phyloP scores from a whole-genome alignment of 75 land plant genomes.

The Isoetes taiwanensis region DNA sequence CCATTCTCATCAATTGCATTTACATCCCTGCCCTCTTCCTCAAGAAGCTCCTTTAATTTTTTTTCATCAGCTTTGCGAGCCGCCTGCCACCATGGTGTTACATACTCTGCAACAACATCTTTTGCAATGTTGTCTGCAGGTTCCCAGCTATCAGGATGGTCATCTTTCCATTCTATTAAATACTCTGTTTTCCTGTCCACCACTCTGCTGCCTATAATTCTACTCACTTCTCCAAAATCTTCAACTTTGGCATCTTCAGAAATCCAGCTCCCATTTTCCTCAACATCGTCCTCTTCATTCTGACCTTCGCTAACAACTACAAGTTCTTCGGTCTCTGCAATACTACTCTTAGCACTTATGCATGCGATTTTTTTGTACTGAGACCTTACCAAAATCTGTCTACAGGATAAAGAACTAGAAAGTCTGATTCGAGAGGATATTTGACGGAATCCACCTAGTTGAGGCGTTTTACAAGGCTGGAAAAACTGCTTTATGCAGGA shows the following conservation, averaged over 20 bases:
- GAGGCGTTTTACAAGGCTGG: too few relatives aligned
- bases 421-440: too few relatives aligned
- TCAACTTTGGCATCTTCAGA: constrained; percentile 1
- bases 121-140: constrained; percentile 52
- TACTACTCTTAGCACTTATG: too few relatives aligned
- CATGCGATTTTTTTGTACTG: too few relatives aligned
- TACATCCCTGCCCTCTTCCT: constrained; percentile 47
- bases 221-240: constrained; percentile 65
- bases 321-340: too few relatives aligned
- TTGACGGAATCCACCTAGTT: too few relatives aligned
- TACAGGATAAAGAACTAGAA: too few relatives aligned
- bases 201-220: constrained; percentile 74
- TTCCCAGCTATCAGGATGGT: constrained; percentile 78
- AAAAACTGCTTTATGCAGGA: too few relatives aligned
- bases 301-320: too few relatives aligned
- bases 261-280: not conserved
- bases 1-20: constrained; percentile 63
- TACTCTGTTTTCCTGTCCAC: constrained; percentile 44
- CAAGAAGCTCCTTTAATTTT: constrained; percentile 34
- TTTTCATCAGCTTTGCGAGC: constrained; percentile 65
- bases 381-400: too few relatives aligned
- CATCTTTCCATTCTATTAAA: constrained; percentile 94
- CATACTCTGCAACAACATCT: constrained; percentile 82
- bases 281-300: not conserved
- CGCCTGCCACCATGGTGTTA: constrained; percentile 87